Conservation (phyloP, 495 filamentous ascomycete species). For the Jackrogersella minutella region DNA sequence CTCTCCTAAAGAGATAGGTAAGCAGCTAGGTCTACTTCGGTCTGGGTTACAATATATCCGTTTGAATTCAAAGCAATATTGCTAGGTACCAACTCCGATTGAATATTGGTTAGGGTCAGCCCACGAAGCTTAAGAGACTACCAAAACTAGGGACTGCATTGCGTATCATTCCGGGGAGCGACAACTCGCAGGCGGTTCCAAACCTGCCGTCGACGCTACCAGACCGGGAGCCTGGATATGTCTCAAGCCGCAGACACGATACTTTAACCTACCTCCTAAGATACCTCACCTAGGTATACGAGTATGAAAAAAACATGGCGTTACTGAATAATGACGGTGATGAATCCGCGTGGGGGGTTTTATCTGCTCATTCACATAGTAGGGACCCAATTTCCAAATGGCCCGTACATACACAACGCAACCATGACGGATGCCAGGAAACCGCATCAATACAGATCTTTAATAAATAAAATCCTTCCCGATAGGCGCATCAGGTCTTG, state of each 20-base stretch:
- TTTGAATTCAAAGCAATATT: not conserved
- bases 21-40: slow-evolving; percentile 13
- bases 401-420: slow-evolving; percentile 23
- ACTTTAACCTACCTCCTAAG: not conserved
- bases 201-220: slow-evolving; percentile 8
- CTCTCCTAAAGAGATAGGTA: slow-evolving; percentile 10
- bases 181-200: slow-evolving; percentile 18
- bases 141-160: slow-evolving; percentile 1
- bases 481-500: slow-evolving; percentile 10
- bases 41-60: slow-evolving; percentile 2
- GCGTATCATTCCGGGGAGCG: slow-evolving; percentile 9
- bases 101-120: slow-evolving; percentile 8
- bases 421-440: slow-evolving; percentile 25
- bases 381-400: slow-evolving; percentile 26
- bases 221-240: slow-evolving; percentile 37
- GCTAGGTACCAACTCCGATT: not conserved
- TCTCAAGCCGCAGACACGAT: slow-evolving; percentile 7
- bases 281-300: not conserved
- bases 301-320: slow-evolving; percentile 14
- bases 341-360: slow-evolving; percentile 20
- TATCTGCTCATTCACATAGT: slow-evolving; percentile 11
- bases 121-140: slow-evolving; percentile 2
- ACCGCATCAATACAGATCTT: slow-evolving; percentile 11
- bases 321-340: slow-evolving; percentile 8
- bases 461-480: slow-evolving; percentile 13